Evolutionary conservation across 441 rosid genomes (phyloP).

Genomic region (Erodium texanum): DNA sequence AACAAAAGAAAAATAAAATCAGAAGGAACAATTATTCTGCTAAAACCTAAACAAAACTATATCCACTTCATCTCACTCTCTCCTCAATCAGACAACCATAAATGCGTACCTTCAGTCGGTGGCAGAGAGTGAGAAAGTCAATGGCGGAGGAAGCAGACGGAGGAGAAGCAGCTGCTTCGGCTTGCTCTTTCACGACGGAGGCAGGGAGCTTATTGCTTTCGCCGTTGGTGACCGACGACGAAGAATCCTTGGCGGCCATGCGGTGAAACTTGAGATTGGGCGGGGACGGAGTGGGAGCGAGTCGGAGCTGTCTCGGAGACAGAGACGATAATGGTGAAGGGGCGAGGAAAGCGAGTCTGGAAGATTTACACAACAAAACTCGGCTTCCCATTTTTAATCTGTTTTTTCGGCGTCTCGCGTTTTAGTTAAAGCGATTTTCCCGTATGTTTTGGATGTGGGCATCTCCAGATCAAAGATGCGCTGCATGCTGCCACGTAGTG

Average conservation of each 20-base stretch:
- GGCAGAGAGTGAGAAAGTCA: slow-evolving; percentile 77
- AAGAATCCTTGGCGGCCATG: slow-evolving; percentile 39
- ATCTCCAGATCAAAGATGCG: not conserved
- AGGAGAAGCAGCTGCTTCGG: slow-evolving; percentile 15
- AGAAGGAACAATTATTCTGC: not conserved
- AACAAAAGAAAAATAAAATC: not conserved
- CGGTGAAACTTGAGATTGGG: slow-evolving; percentile 23
- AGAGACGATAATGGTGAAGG: slow-evolving; percentile 20
- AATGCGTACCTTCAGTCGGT: slow-evolving; percentile 60
- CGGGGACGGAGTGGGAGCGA: slow-evolving; percentile 17
- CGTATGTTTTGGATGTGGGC: not conserved
- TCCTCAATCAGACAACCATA: not conserved
- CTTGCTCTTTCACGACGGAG: too few relatives aligned
- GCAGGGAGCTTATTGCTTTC: slow-evolving; percentile 20
- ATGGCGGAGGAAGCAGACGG: slow-evolving; percentile 50
- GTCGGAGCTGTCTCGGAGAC: slow-evolving; percentile 18
- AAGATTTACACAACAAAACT: slow-evolving; percentile 36
- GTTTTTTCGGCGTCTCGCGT: not conserved
- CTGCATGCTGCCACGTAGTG: not conserved
- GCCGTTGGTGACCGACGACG: slow-evolving; percentile 31
- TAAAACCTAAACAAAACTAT: too few relatives aligned
- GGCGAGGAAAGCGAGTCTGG: slow-evolving; percentile 30
- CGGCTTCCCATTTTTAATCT: slow-evolving; percentile 28
- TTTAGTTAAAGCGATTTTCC: not conserved
- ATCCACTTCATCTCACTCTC: not conserved